These are phyloP conservation scores for Hondaea fermentalgiana DNA, from an alignment of 108 stramenopile genomes.

Conservation along the genomic window DNA sequence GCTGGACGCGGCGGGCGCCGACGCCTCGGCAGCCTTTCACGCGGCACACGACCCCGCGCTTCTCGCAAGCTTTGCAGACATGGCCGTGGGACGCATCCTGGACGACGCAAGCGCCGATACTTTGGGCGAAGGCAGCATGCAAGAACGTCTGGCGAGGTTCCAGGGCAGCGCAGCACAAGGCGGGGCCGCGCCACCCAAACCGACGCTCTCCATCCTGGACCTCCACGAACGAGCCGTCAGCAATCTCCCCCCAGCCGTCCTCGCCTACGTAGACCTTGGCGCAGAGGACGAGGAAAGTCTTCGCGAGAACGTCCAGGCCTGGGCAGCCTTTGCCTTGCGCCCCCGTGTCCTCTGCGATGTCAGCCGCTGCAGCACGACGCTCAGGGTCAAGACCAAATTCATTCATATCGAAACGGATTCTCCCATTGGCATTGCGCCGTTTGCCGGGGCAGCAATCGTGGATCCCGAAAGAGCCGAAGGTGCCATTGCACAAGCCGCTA, in stretches of 20 bases:
- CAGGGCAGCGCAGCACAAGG: not conserved
- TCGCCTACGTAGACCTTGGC: not conserved
- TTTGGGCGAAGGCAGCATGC: not conserved
- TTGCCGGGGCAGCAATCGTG: not conserved
- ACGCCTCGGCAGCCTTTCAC: not conserved
- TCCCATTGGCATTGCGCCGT: not conserved
- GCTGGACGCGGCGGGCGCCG: not conserved
- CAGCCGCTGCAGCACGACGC: not conserved
- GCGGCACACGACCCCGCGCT: not conserved
- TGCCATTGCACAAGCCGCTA: not conserved
- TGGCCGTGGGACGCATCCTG: not conserved
- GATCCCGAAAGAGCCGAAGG: not conserved
- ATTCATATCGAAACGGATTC: not conserved
- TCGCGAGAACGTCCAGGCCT: not conserved
- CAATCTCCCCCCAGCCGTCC: not conserved
- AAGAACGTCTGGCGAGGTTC: not conserved
- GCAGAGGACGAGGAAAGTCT: not conserved
- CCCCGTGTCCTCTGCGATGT: not conserved
- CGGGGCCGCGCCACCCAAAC: not conserved
- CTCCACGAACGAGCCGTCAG: not conserved
- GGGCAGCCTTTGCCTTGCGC: not conserved
- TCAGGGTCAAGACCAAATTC: not conserved
- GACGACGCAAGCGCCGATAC: not conserved
- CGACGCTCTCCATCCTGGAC: not conserved
- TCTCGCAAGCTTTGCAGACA: not conserved